phyloP scores from a whole-genome alignment of 2,329 filamentous ascomycete genomes.

The Exophiala alcalophila region DNA sequence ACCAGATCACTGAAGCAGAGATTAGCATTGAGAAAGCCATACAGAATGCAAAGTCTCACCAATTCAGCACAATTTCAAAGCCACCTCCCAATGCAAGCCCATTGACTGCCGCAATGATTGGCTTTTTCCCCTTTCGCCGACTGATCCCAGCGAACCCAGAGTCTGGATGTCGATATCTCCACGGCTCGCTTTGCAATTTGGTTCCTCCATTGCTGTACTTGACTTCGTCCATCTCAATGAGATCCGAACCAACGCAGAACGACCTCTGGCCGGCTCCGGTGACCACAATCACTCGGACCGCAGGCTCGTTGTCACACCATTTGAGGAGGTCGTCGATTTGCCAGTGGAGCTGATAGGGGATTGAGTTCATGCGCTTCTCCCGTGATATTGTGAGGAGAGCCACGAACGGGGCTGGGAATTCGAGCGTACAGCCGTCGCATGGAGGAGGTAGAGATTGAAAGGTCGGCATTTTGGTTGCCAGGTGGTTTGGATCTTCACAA shows the following conservation, averaged over 20 bases:
- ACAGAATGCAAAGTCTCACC: neutral
- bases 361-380: slow-evolving; percentile 42
- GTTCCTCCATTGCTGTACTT: slow-evolving; percentile 2
- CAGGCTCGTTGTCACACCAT: slow-evolving; percentile 45
- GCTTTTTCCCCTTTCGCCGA: slow-evolving; percentile 66
- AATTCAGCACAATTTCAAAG: slow-evolving; percentile 58
- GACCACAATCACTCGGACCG: slow-evolving; percentile 40
- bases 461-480: neutral
- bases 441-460: neutral
- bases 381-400: slow-evolving; percentile 47
- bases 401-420: slow-evolving; percentile 44
- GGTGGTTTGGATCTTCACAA: too few relatives aligned
- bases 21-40: neutral
- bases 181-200: slow-evolving; percentile 13
- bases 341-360: slow-evolving; percentile 38
- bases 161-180: slow-evolving; percentile 23
- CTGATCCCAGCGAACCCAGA: slow-evolving; percentile 42
- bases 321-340: slow-evolving; percentile 42
- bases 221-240: slow-evolving; percentile 37
- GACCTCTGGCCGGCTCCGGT: slow-evolving; percentile 40
- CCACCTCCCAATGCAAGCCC: slow-evolving; percentile 71
- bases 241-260: slow-evolving; percentile 44
- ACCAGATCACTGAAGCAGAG: slow-evolving; percentile 56
- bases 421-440: neutral
- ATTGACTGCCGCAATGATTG: slow-evolving; percentile 71